Percentiles rank a stretch among this genome's conserved stretches.
Evolutionary conservation across 148 eudicot species (phyloP).

Genomic region (Chenopodium berlandieri): DNA sequence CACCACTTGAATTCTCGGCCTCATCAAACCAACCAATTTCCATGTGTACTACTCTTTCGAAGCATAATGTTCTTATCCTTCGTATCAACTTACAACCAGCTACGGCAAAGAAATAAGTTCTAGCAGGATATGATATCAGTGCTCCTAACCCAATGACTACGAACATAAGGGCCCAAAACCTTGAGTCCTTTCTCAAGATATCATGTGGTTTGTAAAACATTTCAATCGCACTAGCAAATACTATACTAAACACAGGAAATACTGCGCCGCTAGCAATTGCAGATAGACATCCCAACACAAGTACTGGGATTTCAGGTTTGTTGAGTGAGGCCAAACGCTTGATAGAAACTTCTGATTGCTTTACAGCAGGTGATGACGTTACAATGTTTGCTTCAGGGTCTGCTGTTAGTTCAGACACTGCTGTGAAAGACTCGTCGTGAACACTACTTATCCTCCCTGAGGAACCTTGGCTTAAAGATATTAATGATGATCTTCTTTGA

Average conservation of each 20-base stretch:
- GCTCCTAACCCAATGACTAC: slow-evolving; percentile 31
- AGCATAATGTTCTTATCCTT: slow-evolving; percentile 53
- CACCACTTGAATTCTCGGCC: slow-evolving; percentile 69
- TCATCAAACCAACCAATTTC: slow-evolving; percentile 86
- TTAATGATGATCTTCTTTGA: slow-evolving; percentile 40
- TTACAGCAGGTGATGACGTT: slow-evolving; percentile 20
- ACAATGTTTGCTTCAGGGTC: slow-evolving; percentile 17
- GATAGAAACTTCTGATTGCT: slow-evolving; percentile 36
- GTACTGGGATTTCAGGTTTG: slow-evolving; percentile 37
- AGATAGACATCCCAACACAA: slow-evolving; percentile 28
- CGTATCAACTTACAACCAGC: slow-evolving; percentile 33
- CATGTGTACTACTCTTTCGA: slow-evolving; percentile 69
- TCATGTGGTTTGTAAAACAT: slow-evolving; percentile 33
- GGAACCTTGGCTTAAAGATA: slow-evolving; percentile 50
- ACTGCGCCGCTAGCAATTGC: slow-evolving; percentile 31
- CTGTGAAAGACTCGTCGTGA: slow-evolving; percentile 32
- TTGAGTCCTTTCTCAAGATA: slow-evolving; percentile 31
- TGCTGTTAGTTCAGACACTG: slow-evolving; percentile 36
- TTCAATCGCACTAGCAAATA: slow-evolving; percentile 32
- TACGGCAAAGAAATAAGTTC: slow-evolving; percentile 32
- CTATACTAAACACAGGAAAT: slow-evolving; percentile 30
- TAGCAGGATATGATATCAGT: slow-evolving; percentile 25
- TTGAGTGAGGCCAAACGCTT: slow-evolving; percentile 35
- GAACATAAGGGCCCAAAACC: slow-evolving; percentile 33
- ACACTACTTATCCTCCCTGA: slow-evolving; percentile 43